phyloP scores from a whole-genome alignment of 805 yeast species.

The Jamesozyma gamospora region DNA sequence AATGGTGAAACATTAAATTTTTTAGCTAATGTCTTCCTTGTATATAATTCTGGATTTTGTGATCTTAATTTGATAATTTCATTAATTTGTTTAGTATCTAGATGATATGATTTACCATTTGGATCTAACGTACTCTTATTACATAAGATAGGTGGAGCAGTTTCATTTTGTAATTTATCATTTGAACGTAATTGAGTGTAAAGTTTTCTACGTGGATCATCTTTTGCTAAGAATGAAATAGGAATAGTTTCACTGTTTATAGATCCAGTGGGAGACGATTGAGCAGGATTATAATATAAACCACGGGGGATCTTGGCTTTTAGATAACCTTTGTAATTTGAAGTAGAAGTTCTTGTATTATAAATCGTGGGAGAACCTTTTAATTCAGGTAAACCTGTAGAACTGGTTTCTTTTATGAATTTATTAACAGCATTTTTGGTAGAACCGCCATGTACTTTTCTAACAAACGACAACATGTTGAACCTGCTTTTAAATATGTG shows the following conservation, averaged over 20 bases:
- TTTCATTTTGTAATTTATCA: slow-evolving; percentile 29
- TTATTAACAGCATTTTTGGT: slow-evolving; percentile 10
- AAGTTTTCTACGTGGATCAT: slow-evolving; percentile 45
- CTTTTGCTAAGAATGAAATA: slow-evolving; percentile 51
- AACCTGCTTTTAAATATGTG: no score
- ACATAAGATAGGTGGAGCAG: slow-evolving; percentile 32
- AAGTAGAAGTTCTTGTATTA: slow-evolving; percentile 55
- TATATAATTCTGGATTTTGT: slow-evolving; percentile 52
- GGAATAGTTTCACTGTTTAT: slow-evolving; percentile 47
- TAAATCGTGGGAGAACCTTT: slow-evolving; percentile 28
- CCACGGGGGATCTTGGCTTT: slow-evolving; percentile 43
- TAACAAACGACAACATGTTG: slow-evolving; percentile 8
- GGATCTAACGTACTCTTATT: slow-evolving; percentile 14
- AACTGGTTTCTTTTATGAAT: slow-evolving; percentile 7
- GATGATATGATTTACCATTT: slow-evolving; percentile 36
- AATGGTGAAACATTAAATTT: slow-evolving; percentile 44
- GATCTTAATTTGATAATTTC: slow-evolving; percentile 49
- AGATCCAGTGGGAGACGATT: slow-evolving; percentile 48
- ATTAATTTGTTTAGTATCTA: slow-evolving; percentile 46
- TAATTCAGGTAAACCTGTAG: slow-evolving; percentile 1
- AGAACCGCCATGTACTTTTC: slow-evolving; percentile 11
- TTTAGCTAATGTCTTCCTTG: slow-evolving; percentile 51
- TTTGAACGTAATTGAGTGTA: slow-evolving; percentile 15
- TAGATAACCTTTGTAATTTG: slow-evolving; percentile 44
- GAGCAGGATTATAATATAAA: slow-evolving; percentile 51